Evolutionary conservation across 495 filamentous ascomycete genomes (phyloP), one percentile per base, ranked within the genome.

Genomic region (Hyaloscypha finlandica): DNA sequence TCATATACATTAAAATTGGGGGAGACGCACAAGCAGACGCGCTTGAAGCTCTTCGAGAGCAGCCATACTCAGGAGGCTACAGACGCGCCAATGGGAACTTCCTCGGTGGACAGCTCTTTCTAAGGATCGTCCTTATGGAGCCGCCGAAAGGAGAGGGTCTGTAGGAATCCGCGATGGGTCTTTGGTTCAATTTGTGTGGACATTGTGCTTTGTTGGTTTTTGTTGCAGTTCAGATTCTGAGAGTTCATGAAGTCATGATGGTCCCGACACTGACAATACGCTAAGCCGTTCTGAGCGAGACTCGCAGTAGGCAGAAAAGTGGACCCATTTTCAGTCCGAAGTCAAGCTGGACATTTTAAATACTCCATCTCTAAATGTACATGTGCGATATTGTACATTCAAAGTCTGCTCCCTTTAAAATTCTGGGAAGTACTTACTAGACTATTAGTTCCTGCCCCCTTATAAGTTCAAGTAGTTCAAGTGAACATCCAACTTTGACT

Each of bases 21-120:
- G n/a, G 20, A 16, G 22, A 68, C 59, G 14, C 32, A 70, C 68
- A 45, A 66, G 16, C 2, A 70, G 33, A 8, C 51, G 56, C 9
- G 42, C 59, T 33, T 59, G 11, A 32, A 65, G 48, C 3, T 52
- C 59, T 31, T 63, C 59, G 25, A 30, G 8, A 33, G 61, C 57
- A 16, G 42, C 29, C 65, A 67, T 67, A 20, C 35, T 12, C 14
- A 4, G 11, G 42, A 19, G 42, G 8, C 16, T 48, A 4, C 11
- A 48, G 4, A 12, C 42, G 42, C 42, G 8, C 8, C 9, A 48
- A 19, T 19, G 8, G 42, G 16, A 6, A 48, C 42, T 48, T 14
- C 11, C 3, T 19, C 16, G 9, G 4, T 12, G 16, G 42, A 37
- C 1, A 12, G 42, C 16, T 48, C 16, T 19, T 48, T 19, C 16